These are phyloP conservation scores for Cryptococcus deneoformans DNA, from an alignment of 1,284 basidiomycete genomes.

Conservation along the genomic window DNA sequence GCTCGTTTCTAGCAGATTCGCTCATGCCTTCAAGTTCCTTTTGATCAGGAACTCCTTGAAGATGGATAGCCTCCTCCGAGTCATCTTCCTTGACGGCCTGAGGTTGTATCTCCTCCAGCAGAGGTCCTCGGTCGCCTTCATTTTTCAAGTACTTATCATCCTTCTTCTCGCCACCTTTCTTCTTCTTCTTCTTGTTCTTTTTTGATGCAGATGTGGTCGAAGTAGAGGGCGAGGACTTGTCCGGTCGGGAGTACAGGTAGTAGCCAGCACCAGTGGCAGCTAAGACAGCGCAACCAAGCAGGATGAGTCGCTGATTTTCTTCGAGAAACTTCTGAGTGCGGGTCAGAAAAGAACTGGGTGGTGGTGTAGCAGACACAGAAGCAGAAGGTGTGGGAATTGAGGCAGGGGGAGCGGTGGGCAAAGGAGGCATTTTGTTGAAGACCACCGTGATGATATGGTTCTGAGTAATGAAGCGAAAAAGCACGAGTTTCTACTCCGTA, in stretches of 20 bases:
- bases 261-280: conserved; percentile 76
- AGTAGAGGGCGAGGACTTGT: conserved; percentile 14
- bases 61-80: background rate
- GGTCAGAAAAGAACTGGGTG: conserved; percentile 19
- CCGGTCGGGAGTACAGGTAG: conserved; percentile 53
- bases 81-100: conserved; percentile 39
- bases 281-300: conserved; percentile 60
- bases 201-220: conserved; percentile 48
- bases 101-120: conserved; percentile 65
- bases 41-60: conserved; percentile 34
- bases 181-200: conserved; percentile 60
- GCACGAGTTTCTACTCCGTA: background rate
- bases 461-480: background rate
- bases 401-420: conserved; percentile 11
- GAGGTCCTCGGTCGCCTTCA: conserved; percentile 59
- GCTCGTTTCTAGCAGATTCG: conserved; percentile 56
- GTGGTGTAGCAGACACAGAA: conserved; percentile 11
- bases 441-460: too few relatives aligned
- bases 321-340: conserved; percentile 46
- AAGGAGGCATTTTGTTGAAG: conserved; percentile 9
- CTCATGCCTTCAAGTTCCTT: conserved; percentile 33
- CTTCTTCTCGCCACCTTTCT: conserved; percentile 49
- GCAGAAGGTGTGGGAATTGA: conserved; percentile 7
- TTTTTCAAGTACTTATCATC: conserved; percentile 38
- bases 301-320: conserved; percentile 45